A percentile compares a stretch with the other conserved stretches of the same genome.
phyloP scores from a whole-genome alignment of 1,139 yeast species.

The Kodamaea anthophila region DNA sequence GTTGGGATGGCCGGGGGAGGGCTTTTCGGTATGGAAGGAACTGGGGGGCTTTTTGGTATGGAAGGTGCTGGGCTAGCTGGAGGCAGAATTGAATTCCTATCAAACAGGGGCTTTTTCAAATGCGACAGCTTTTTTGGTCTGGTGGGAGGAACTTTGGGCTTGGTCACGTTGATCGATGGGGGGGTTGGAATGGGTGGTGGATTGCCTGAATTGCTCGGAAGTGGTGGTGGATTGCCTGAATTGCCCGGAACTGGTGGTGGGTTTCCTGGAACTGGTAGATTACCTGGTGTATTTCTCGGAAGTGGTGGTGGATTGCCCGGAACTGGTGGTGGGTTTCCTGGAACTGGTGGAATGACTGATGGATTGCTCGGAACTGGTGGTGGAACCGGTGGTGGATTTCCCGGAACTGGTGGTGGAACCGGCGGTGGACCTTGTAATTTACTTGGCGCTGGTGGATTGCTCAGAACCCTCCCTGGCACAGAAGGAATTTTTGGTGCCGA shows the following conservation, averaged over 20 bases:
- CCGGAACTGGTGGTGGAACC: constrained; percentile 10
- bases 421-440: constrained; percentile 11
- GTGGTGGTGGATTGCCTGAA: constrained; percentile 20
- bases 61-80: constrained; percentile 4
- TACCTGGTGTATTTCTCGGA: constrained; percentile 10
- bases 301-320: constrained; percentile 21
- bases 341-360: not conserved
- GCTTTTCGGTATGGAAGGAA: constrained; percentile 14
- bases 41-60: constrained; percentile 1
- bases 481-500: constrained; percentile 34
- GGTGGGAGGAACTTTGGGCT: constrained; percentile 22
- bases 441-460: no score
- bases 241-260: constrained; percentile 5
- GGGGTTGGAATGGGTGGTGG: constrained; percentile 5
- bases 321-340: not conserved
- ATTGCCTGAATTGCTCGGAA: constrained; percentile 11
- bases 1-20: constrained; percentile 10
- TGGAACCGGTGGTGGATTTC: constrained; percentile 13
- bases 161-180: no score
- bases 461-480: no score
- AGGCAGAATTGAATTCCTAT: no score
- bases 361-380: constrained; percentile 19
- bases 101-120: constrained; percentile 14
- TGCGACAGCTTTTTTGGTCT: constrained; percentile 30
- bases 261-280: not conserved